phyloP scores from a whole-genome alignment of 352 stramenopile genomes.

The Phytophthora foliorum region DNA sequence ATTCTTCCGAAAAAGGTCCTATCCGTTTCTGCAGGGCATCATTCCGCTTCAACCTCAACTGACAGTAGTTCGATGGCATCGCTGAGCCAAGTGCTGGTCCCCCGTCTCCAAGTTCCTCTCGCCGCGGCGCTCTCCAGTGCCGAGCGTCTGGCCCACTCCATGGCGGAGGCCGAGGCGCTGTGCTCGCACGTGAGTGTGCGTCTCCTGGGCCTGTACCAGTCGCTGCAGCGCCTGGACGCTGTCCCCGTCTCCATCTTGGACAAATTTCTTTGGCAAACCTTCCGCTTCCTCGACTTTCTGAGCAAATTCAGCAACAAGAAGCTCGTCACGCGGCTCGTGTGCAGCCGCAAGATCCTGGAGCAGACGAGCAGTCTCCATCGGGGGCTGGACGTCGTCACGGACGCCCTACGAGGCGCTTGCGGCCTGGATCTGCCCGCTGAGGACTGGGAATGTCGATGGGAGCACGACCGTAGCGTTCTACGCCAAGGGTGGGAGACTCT shows the following conservation, averaged over 20 bases:
- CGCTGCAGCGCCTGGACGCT: not conserved
- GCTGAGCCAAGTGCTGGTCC: constrained; percentile 10
- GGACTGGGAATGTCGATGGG: constrained; percentile 22
- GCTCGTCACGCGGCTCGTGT: constrained; percentile 29
- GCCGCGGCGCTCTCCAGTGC: not conserved
- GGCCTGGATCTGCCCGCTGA: not conserved
- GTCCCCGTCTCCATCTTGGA: constrained; percentile 1
- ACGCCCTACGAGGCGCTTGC: not conserved
- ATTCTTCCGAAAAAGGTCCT: no score
- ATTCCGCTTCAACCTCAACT: not conserved
- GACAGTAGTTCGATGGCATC: not conserved
- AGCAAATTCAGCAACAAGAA: constrained; percentile 22
- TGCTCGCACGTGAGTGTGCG: constrained; percentile 15
- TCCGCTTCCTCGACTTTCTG: constrained; percentile 24
- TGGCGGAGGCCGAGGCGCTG: constrained; percentile 15
- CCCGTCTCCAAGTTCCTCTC: constrained; percentile 15
- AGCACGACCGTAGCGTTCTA: constrained; percentile 8
- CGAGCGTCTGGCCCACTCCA: not conserved
- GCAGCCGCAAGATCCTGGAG: constrained; percentile 28
- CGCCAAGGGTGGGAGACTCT: constrained; percentile 18
- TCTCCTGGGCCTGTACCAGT: not conserved
- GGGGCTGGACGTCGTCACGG: constrained; percentile 12
- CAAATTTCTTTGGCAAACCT: constrained; percentile 26
- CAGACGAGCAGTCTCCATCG: constrained; percentile 16
- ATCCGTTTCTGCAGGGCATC: no score